These are phyloP conservation scores for Paraphoma sp. DNA, from an alignment of 2,329 filamentous ascomycete species.

Conservation along the genomic window DNA sequence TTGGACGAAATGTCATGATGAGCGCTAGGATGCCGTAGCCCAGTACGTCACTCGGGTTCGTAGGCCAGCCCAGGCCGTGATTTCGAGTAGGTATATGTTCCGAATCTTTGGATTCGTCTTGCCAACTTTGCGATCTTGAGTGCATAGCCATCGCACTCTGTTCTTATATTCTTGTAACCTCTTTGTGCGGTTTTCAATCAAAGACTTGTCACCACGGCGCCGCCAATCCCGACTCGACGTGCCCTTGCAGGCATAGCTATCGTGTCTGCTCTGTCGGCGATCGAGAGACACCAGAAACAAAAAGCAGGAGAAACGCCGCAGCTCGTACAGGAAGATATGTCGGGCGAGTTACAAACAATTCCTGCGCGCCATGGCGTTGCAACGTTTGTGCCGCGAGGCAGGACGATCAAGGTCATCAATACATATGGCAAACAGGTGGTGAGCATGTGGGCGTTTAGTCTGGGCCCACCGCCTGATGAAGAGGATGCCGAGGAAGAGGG, in stretches of 20 bases:
- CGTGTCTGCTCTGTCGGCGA: slow-evolving; percentile 39
- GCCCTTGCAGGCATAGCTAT: slow-evolving; percentile 45
- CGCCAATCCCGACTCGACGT: slow-evolving; percentile 37
- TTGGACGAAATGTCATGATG: slow-evolving; percentile 15
- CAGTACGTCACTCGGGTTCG: slow-evolving; percentile 22
- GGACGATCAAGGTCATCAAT: slow-evolving; percentile 59
- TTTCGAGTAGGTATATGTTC: slow-evolving; percentile 8
- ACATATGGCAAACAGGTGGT: slow-evolving; percentile 59
- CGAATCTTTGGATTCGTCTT: slow-evolving; percentile 10
- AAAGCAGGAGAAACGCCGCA: slow-evolving; percentile 16
- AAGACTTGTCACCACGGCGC: slow-evolving; percentile 33
- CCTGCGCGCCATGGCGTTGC: slow-evolving; percentile 58
- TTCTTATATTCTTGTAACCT: slow-evolving; percentile 1
- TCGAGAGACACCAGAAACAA: slow-evolving; percentile 42
- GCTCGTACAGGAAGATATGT: slow-evolving; percentile 41
- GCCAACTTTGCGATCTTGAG: slow-evolving; percentile 3
- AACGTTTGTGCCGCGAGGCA: slow-evolving; percentile 57
- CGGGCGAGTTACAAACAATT: slow-evolving; percentile 53
- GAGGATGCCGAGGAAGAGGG: slow-evolving; percentile 32
- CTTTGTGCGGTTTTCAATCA: slow-evolving; percentile 7
- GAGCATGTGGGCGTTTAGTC: slow-evolving; percentile 58
- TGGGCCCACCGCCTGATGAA: slow-evolving; percentile 53
- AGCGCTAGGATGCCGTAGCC: slow-evolving; percentile 7
- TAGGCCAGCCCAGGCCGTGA: slow-evolving; percentile 1
- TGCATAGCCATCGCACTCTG: not conserved